phyloP scores from a whole-genome alignment of 2,329 filamentous ascomycete genomes.

The Cladophialophora exuberans region DNA sequence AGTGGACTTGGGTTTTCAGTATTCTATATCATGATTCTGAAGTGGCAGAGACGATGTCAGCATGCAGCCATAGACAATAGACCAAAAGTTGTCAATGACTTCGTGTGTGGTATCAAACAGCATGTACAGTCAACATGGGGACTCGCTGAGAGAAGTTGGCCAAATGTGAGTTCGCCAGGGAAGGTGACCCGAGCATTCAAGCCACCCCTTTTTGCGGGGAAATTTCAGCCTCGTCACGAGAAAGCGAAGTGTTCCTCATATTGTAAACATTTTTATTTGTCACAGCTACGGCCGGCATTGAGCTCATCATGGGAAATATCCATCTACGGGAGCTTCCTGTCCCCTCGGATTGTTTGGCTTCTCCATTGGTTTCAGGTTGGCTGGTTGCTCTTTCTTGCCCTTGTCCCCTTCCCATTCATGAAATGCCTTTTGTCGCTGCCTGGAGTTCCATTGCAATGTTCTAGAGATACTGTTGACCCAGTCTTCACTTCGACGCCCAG shows the following conservation, averaged over 20 bases:
- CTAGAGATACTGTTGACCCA: constrained; percentile 56
- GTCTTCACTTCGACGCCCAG: constrained; percentile 49
- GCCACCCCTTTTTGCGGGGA: not conserved
- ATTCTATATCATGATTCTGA: too few species aligned
- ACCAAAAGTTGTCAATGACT: too few species aligned
- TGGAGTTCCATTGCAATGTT: constrained; percentile 56
- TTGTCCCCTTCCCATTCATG: constrained; percentile 33
- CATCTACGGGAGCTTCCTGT: not conserved
- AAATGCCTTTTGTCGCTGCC: constrained; percentile 50
- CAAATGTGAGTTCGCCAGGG: not conserved
- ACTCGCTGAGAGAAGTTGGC: not conserved
- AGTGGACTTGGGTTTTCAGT: too few species aligned
- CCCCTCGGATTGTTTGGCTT: not conserved
- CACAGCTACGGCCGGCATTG: too few species aligned
- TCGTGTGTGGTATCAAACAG: too few species aligned
- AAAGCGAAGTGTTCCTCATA: too few species aligned
- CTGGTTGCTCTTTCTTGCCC: constrained; percentile 3
- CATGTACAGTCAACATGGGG: not conserved
- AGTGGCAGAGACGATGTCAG: too few species aligned
- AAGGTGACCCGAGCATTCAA: constrained; percentile 1
- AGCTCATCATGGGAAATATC: not conserved
- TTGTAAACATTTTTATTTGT: not conserved
- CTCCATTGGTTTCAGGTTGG: not conserved
- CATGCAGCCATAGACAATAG: too few species aligned
- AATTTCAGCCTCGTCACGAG: constrained; percentile 2